A percentile compares a stretch with the other conserved stretches of the same genome.
These are phyloP conservation scores for Trichophyton schoenleinii DNA, from an alignment of 2,329 filamentous ascomycete genomes.

Conservation along the genomic window DNA sequence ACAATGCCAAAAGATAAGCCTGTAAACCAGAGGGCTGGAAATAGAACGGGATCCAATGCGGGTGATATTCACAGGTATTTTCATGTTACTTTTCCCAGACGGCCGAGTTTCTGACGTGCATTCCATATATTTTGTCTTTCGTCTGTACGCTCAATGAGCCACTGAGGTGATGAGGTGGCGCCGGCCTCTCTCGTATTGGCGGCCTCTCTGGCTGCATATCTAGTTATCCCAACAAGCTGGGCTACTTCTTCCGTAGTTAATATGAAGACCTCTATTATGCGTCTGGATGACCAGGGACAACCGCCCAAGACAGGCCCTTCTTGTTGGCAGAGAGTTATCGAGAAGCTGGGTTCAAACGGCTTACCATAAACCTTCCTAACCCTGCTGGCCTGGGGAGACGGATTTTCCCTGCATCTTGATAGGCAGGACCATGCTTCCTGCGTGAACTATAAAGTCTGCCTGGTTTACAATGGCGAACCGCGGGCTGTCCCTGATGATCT, in stretches of 20 bases:
- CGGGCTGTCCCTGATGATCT: background rate
- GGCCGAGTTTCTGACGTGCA: background rate
- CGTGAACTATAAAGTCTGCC: background rate
- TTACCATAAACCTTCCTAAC: background rate
- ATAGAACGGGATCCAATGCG: background rate
- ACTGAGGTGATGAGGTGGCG: background rate
- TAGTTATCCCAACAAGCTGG: background rate
- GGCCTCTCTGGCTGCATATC: background rate
- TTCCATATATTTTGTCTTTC: background rate
- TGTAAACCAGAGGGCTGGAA: background rate
- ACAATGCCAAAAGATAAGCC: background rate
- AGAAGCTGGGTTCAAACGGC: conserved; percentile 2
- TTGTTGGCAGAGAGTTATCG: background rate
- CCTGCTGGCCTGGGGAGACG: background rate
- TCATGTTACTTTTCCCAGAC: background rate
- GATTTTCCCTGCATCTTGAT: background rate
- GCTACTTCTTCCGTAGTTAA: background rate
- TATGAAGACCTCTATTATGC: background rate
- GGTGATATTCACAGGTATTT: background rate
- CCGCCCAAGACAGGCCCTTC: background rate
- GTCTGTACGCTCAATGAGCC: background rate
- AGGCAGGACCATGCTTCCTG: conserved; percentile 1
- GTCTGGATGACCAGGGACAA: background rate
- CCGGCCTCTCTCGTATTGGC: background rate
- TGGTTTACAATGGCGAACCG: background rate